Evolutionary conservation across 1,284 basidiomycete species (phyloP).

Genomic region (Irpex lacteus): DNA sequence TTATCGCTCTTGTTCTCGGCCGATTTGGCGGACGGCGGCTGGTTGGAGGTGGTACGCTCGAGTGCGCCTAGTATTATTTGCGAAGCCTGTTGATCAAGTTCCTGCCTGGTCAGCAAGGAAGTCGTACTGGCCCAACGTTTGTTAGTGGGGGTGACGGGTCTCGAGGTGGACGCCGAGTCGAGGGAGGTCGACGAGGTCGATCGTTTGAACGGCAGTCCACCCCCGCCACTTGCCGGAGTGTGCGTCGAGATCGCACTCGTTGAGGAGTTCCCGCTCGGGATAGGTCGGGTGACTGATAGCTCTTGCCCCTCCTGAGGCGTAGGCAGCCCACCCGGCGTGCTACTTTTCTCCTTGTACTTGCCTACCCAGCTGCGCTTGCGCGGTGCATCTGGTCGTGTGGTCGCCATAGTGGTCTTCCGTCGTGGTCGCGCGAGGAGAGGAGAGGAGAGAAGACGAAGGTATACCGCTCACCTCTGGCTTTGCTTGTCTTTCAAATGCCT

Average conservation of each 20-base stretch:
- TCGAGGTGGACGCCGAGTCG: constrained; percentile 23
- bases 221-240: constrained; percentile 9
- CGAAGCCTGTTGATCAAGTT: constrained; percentile 41
- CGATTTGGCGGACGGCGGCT: constrained; percentile 11
- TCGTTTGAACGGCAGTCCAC: constrained; percentile 24
- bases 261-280: constrained; percentile 18
- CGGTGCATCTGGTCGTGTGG: constrained; percentile 21
- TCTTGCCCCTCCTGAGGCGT: constrained; percentile 33
- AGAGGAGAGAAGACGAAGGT: constrained; percentile 11
- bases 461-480: constrained; percentile 31
- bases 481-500: constrained; percentile 25
- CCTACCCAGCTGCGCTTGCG: constrained; percentile 30
- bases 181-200: constrained; percentile 30
- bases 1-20: constrained; percentile 25
- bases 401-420: constrained; percentile 22
- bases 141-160: constrained; percentile 30
- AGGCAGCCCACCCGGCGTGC: constrained; percentile 21
- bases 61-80: constrained; percentile 42
- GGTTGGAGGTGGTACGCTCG: constrained; percentile 45
- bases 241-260: constrained; percentile 13
- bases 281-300: constrained; percentile 25
- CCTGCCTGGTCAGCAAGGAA: constrained; percentile 35
- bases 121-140: constrained; percentile 28
- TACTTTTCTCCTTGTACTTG: constrained; percentile 28
- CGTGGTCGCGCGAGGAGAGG: constrained; percentile 11